Evolutionary conservation across 352 stramenopile species (phyloP).

Genomic region (Pythium rishiriense): DNA sequence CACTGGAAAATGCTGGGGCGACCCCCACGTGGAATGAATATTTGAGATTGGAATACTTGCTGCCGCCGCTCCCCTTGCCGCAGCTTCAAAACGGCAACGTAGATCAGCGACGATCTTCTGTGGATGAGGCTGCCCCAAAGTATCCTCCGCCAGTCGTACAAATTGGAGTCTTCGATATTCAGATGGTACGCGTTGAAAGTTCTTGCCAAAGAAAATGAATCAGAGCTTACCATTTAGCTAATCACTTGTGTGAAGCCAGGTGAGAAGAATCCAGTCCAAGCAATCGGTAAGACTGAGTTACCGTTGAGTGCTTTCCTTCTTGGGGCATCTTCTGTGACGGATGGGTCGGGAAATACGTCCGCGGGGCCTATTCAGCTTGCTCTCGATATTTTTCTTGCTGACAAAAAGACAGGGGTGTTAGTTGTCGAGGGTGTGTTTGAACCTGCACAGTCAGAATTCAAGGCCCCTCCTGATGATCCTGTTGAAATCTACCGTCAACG

Average conservation of each 20-base stretch:
- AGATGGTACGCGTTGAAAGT: slow-evolving; percentile 35
- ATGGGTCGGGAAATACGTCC: not conserved
- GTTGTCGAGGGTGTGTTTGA: slow-evolving; percentile 47
- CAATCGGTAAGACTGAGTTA: slow-evolving; percentile 44
- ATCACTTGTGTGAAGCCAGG: slow-evolving; percentile 39
- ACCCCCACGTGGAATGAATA: slow-evolving; percentile 56
- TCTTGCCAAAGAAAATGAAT: not conserved
- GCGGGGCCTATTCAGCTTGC: slow-evolving; percentile 27
- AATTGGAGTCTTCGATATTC: slow-evolving; percentile 48
- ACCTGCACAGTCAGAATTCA: slow-evolving; percentile 26
- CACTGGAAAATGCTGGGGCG: slow-evolving; percentile 41
- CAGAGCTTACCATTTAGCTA: too few species aligned
- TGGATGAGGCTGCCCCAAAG: not conserved
- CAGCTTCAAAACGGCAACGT: not conserved
- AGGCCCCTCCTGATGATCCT: slow-evolving; percentile 12
- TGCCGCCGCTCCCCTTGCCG: slow-evolving; percentile 20
- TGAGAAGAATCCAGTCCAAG: slow-evolving; percentile 35
- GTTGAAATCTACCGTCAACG: slow-evolving; percentile 17
- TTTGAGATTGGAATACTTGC: slow-evolving; percentile 44
- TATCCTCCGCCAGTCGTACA: slow-evolving; percentile 42
- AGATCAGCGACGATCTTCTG: not conserved
- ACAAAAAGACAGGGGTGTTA: slow-evolving; percentile 38
- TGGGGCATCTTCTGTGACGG: slow-evolving; percentile 5
- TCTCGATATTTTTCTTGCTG: slow-evolving; percentile 32
- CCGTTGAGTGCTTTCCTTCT: slow-evolving; percentile 40